phyloP scores from a whole-genome alignment of 2,329 filamentous ascomycete species.

The Apiospora phragmitis region DNA sequence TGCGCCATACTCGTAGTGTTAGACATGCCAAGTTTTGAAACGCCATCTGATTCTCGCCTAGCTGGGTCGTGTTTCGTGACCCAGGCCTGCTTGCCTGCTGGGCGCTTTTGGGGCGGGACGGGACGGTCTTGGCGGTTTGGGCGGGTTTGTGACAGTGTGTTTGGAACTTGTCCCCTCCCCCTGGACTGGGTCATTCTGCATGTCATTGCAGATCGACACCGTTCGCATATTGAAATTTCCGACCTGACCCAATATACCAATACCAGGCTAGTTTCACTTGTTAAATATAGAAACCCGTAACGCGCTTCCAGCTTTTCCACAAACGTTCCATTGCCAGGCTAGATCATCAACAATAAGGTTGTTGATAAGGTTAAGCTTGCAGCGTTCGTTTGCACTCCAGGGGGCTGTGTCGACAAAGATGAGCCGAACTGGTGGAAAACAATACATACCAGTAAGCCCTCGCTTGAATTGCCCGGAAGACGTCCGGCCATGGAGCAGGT shows the following conservation, averaged over 20 bases:
- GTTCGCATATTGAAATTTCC: not conserved
- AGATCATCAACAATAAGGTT: not conserved
- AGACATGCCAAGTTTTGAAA: not conserved
- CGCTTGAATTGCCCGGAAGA: not conserved
- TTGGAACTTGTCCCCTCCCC: not conserved
- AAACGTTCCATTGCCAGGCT: not conserved
- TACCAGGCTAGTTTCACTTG: not conserved
- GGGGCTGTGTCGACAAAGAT: not conserved
- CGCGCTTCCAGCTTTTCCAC: not conserved
- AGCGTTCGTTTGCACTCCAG: not conserved
- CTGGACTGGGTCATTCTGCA: not conserved
- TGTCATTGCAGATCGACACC: not conserved
- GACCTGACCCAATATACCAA: not conserved
- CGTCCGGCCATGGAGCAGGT: not conserved
- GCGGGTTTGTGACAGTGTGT: not conserved
- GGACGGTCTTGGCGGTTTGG: conserved; percentile 9
- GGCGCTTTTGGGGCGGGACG: not conserved
- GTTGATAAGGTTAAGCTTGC: not conserved
- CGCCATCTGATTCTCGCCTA: conserved; percentile 3
- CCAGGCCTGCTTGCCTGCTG: not conserved
- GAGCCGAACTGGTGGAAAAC: not conserved
- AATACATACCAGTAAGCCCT: not conserved
- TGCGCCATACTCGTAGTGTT: not conserved
- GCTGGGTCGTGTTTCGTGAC: not conserved
- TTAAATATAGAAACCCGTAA: not conserved